Evolutionary conservation across 139 green algal species (phyloP), one percentile per base, ranked within the genome.

Genomic region (Picochlorum sp.): DNA sequence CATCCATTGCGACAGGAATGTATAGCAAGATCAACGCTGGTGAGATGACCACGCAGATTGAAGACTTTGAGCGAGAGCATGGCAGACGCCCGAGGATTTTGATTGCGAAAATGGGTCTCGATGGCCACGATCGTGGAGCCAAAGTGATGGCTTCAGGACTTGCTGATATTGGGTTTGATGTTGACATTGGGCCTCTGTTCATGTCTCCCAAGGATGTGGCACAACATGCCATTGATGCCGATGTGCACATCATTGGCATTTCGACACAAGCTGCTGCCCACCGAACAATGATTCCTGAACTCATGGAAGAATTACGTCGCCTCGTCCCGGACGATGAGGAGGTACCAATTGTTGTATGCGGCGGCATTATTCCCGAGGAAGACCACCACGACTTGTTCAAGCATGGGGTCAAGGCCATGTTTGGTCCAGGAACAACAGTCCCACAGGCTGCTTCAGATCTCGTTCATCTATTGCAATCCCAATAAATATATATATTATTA

Each of bases 101-200:
- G 3, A 59, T 89, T 0, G 83, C 83, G 5, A 89, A 89, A 73
- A 81, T 85, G 78, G 76, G 76, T 3, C 68, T 77, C 58, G 83
- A 90, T 57, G 83, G 83, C 10, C 83, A 89, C 59, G 83, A 90
- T 70, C 60, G 83, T 4, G 77, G 77, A 18, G 60, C 60, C 63
- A 72, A 77, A 50, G 76, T 90, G 18, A 81, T 89, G 64, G 83
- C 83, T 11, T 84, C 71, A 1, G 83, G 82, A n/a, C 49, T 89
- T 21, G 83, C 83, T 8, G 83, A 89, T 58, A 62, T 89, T 4
- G 83, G 83, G 0, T 89, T 83, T 15, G 83, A 89, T 51, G 83
- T 89, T 3, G 83, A 89, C 73, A 78, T 89, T 11, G 76, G 83
- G 15, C 83, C 83, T 2, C 69, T 89, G 13, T 89, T 89, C 65